Percentiles rank a stretch among this genome's conserved stretches.
Evolutionary conservation across 2,329 filamentous ascomycete genomes (phyloP).

Genomic region (Alternaria sp.): DNA sequence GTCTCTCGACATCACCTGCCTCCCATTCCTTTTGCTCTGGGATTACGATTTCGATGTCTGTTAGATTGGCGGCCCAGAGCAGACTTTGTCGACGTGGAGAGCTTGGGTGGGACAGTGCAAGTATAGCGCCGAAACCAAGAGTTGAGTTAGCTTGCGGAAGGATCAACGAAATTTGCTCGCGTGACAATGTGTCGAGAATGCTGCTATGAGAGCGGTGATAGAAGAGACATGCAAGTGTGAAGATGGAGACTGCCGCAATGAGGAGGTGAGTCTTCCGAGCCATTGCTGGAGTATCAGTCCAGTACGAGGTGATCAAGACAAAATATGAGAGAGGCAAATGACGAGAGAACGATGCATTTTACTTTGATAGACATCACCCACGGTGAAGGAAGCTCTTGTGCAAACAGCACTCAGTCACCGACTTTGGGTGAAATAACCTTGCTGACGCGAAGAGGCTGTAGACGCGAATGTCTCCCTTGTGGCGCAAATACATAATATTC

Average conservation of each 20-base stretch:
- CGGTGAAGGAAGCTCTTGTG: not conserved
- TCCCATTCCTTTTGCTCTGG: constrained; percentile 52
- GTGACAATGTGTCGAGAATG: not conserved
- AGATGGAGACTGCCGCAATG: not conserved
- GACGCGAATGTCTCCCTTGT: not conserved
- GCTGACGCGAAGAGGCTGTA: not conserved
- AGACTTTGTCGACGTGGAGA: constrained; percentile 49
- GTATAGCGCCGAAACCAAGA: constrained; percentile 48
- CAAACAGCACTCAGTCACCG: not conserved
- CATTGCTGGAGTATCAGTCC: not conserved
- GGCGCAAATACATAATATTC: not conserved
- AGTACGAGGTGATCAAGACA: not conserved
- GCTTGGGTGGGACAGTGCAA: constrained; percentile 49
- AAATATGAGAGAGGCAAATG: not conserved
- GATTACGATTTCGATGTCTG: constrained; percentile 50
- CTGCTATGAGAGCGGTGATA: not conserved
- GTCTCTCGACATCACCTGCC: constrained; percentile 40
- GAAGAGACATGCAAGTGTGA: not conserved
- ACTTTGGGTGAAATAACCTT: not conserved
- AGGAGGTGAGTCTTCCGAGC: not conserved
- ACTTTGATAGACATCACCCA: not conserved
- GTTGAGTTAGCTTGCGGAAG: constrained; percentile 21
- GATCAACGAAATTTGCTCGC: not conserved
- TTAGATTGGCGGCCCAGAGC: constrained; percentile 51
- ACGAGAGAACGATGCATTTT: not conserved